phyloP scores from a whole-genome alignment of 2,329 filamentous ascomycete genomes.

The Penicillium sp. region DNA sequence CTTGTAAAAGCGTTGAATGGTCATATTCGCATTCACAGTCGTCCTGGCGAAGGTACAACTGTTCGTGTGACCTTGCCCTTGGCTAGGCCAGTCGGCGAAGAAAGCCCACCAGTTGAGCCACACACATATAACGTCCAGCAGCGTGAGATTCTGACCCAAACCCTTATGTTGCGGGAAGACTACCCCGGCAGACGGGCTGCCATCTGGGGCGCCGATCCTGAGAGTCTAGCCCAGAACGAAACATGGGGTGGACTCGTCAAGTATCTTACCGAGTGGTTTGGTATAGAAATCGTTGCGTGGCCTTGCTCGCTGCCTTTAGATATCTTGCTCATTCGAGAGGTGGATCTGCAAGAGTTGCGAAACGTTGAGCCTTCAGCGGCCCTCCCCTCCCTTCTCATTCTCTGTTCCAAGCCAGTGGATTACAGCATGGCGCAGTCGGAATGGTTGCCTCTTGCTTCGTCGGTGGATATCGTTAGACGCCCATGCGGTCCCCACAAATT shows the following conservation, averaged over 20 bases:
- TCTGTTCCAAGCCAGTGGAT: constrained; percentile 41
- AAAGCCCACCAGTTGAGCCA: constrained; percentile 22
- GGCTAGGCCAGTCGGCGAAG: constrained; percentile 29
- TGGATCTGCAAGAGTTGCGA: constrained; percentile 25
- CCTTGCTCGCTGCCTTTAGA: constrained; percentile 30
- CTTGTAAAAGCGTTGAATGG: constrained; percentile 64
- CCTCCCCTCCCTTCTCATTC: constrained; percentile 38
- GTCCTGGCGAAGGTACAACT: constrained; percentile 57
- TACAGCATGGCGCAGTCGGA: constrained; percentile 31
- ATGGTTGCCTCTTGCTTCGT: constrained; percentile 33
- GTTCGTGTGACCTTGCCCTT: constrained; percentile 54
- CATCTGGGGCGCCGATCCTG: constrained; percentile 31
- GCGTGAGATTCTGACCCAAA: constrained; percentile 26
- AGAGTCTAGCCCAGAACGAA: constrained; percentile 16
- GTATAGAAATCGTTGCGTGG: constrained; percentile 37
- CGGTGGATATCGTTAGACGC: constrained; percentile 41
- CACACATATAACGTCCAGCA: constrained; percentile 23
- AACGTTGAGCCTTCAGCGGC: constrained; percentile 17
- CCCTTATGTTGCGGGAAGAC: constrained; percentile 27
- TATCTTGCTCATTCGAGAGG: constrained; percentile 38
- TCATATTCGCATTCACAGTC: constrained; percentile 58
- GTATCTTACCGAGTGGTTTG: constrained; percentile 42
- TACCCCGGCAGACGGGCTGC: constrained; percentile 30
- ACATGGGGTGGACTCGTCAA: constrained; percentile 31
- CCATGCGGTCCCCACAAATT: constrained; percentile 46